Evolutionary conservation across 2,329 filamentous ascomycete species (phyloP).

Genomic region (Hirsutella rhossiliensis): DNA sequence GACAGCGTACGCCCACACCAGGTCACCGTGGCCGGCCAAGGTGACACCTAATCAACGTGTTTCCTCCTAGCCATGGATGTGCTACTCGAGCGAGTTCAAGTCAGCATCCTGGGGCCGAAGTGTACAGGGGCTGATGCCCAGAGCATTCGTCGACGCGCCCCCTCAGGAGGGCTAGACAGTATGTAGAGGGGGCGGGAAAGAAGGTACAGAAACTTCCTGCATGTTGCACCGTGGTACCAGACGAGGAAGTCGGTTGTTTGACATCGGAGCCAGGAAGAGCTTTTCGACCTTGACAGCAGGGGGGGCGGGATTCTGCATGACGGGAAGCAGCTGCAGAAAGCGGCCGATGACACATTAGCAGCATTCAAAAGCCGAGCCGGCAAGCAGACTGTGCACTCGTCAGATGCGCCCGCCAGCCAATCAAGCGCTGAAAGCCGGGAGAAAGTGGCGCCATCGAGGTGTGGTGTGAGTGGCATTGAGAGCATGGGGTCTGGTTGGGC

Average conservation of each 20-base stretch:
- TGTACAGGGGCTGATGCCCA: not conserved
- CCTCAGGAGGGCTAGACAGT: too few relatives aligned
- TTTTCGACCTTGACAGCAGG: constrained; percentile 2
- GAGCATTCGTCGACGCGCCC: not conserved
- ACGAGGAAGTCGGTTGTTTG: constrained; percentile 2
- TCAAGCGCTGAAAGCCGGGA: not conserved
- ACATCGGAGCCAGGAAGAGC: not conserved
- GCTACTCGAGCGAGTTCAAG: not conserved
- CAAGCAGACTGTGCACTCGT: not conserved
- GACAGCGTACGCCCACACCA: not conserved
- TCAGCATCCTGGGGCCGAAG: not conserved
- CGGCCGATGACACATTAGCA: not conserved
- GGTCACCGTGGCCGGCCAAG: not conserved
- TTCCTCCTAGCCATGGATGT: not conserved
- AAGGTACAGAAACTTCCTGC: not conserved
- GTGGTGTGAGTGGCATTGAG: not conserved
- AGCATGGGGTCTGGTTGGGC: not conserved
- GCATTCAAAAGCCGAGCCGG: constrained; percentile 2
- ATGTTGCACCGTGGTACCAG: not conserved
- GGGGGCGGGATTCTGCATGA: constrained; percentile 3
- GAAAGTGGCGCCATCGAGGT: constrained; percentile 1
- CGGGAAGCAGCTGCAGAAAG: not conserved
- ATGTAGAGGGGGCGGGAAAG: not conserved
- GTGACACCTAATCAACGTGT: constrained; percentile 1
- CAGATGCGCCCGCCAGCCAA: not conserved